Evolutionary conservation across 2,329 filamentous ascomycete species (phyloP).

Genomic region (Exophiala oligosperma): DNA sequence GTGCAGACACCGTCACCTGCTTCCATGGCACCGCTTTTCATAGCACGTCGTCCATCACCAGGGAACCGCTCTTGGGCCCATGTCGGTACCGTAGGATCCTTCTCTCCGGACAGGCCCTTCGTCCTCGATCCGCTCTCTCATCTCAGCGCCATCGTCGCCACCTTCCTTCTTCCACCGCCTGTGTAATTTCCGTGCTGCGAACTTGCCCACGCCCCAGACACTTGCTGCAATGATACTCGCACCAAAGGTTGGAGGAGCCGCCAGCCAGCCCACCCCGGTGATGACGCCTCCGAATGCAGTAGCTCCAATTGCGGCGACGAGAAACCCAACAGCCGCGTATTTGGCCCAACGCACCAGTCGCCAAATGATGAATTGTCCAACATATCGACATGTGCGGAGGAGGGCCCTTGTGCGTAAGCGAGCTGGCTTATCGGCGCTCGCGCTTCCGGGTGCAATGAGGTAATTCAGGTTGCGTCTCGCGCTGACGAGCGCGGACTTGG

Average conservation of each 20-base stretch:
- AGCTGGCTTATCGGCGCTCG: constrained; percentile 14
- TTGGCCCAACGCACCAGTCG: constrained; percentile 31
- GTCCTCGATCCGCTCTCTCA: constrained; percentile 21
- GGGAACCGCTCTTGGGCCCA: constrained; percentile 24
- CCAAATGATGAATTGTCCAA: constrained; percentile 28
- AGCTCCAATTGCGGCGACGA: constrained; percentile 26
- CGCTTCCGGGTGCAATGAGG: constrained; percentile 20
- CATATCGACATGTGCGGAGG: constrained; percentile 26
- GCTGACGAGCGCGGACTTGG: constrained; percentile 24
- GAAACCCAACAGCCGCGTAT: constrained; percentile 26
- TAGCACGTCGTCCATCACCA: constrained; percentile 12
- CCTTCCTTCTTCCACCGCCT: constrained; percentile 23
- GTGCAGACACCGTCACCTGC: not conserved
- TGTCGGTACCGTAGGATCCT: constrained; percentile 21
- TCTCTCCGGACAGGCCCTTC: constrained; percentile 15
- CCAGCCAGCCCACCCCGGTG: constrained; percentile 26
- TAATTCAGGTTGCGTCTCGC: constrained; percentile 29
- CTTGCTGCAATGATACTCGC: constrained; percentile 25
- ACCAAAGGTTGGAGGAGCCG: constrained; percentile 26
- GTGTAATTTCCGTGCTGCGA: constrained; percentile 23
- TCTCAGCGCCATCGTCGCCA: constrained; percentile 21
- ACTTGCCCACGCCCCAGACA: constrained; percentile 28
- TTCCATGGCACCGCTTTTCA: not conserved
- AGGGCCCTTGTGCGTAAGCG: constrained; percentile 27
- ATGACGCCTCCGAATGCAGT: constrained; percentile 27